Conservation (phyloP, 208 protist genomes). For the Phytomonas francai region DNA sequence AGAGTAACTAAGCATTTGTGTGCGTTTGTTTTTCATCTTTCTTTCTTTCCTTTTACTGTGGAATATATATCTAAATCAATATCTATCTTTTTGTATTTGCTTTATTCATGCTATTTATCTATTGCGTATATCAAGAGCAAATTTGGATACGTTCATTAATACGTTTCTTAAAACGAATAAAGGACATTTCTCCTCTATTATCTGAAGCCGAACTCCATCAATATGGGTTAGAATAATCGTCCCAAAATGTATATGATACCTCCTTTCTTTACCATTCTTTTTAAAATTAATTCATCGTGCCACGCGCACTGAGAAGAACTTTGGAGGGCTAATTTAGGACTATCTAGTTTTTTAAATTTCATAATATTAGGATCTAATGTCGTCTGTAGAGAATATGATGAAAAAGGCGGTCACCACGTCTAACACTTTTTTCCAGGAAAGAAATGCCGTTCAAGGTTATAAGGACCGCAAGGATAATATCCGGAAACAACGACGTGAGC, state of each 20-base stretch:
- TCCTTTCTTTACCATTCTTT: slow-evolving; percentile 7
- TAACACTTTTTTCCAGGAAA: slow-evolving; percentile 48
- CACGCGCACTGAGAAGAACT: not conserved
- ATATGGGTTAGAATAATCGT: not conserved
- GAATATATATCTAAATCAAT: not conserved
- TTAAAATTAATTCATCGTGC: not conserved
- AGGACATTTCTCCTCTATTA: not conserved
- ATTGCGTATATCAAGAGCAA: not conserved
- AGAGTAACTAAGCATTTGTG: slow-evolving; percentile 8
- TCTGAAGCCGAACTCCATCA: not conserved
- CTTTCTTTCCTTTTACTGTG: slow-evolving; percentile 13
- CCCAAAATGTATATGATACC: not conserved
- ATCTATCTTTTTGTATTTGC: too few relatives aligned
- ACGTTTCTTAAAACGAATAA: not conserved
- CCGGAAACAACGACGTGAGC: slow-evolving; percentile 46
- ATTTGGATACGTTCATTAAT: not conserved
- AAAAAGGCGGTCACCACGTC: slow-evolving; percentile 74
- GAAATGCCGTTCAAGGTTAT: slow-evolving; percentile 53
- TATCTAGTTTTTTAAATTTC: not conserved
- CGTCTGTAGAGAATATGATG: slow-evolving; percentile 73
- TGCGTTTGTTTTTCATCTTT: slow-evolving; percentile 14
- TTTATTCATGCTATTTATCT: not conserved
- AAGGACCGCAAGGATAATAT: slow-evolving; percentile 69
- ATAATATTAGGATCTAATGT: slow-evolving; percentile 7
- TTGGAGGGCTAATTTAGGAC: not conserved